phyloP scores from a whole-genome alignment of 805 yeast genomes.

The Metschnikowia continentalis region DNA sequence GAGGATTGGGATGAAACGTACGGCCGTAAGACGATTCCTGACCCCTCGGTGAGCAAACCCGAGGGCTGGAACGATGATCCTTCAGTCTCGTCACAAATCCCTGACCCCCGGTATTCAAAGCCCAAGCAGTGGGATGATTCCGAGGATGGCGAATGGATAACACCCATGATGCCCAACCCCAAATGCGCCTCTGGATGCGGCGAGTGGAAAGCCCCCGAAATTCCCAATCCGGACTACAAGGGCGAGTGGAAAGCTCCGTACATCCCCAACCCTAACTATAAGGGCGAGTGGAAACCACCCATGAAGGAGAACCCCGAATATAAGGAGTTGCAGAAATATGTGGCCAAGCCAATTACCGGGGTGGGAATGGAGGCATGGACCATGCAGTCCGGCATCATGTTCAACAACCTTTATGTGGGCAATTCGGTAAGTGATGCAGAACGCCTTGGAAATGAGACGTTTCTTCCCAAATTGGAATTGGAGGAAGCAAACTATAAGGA shows the following conservation, averaged over 20 bases:
- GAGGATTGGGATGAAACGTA: constrained; percentile 79
- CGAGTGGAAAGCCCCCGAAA: constrained; percentile 63
- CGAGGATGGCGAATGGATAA: constrained; percentile 82
- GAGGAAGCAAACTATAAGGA: constrained; percentile 44
- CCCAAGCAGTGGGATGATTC: constrained; percentile 89
- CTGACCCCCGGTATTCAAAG: constrained; percentile 61
- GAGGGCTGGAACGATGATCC: constrained; percentile 68
- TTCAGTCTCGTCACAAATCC: constrained; percentile 49
- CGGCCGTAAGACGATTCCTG: constrained; percentile 54
- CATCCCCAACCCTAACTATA: constrained; percentile 68
- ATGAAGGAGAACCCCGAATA: constrained; percentile 66
- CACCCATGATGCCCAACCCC: constrained; percentile 71
- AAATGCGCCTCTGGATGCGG: constrained; percentile 79
- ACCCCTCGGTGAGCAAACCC: constrained; percentile 67
- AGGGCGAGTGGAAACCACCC: constrained; percentile 75
- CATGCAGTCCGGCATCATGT: constrained; percentile 68
- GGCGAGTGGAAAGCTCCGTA: constrained; percentile 77
- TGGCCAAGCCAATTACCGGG: constrained; percentile 57
- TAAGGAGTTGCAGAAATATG: constrained; percentile 55
- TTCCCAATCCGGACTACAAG: constrained; percentile 64
- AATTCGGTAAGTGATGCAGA: constrained; percentile 85
- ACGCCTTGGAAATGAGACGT: constrained; percentile 72
- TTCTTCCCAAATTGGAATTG: constrained; percentile 46
- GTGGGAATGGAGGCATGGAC: constrained; percentile 90
- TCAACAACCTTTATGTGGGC: constrained; percentile 83